Conservation (phyloP, 192 early-diverging fungal species). For the Umbelopsis vinacea region DNA sequence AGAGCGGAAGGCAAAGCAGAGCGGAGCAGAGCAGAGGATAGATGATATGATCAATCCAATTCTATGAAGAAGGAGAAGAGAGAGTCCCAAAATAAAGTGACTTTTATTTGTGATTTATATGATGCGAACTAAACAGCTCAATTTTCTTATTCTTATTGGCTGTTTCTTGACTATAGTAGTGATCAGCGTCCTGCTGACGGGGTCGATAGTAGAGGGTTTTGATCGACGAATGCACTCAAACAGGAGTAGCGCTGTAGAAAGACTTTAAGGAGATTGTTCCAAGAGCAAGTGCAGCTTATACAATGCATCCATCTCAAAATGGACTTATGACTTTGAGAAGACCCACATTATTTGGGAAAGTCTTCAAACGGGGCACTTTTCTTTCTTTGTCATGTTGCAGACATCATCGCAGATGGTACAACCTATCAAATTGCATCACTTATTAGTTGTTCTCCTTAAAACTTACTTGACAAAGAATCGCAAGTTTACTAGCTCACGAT, state of each 20-base stretch:
- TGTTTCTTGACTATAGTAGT: constrained; percentile 15
- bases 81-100: not conserved
- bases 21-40: not conserved
- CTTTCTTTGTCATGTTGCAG: constrained; percentile 20
- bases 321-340: constrained; percentile 12
- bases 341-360: not conserved
- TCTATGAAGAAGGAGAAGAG: constrained; percentile 17
- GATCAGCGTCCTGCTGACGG: constrained; percentile 20
- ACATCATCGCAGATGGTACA: not conserved
- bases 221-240: constrained; percentile 21
- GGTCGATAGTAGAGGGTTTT: constrained; percentile 20
- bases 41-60: not conserved
- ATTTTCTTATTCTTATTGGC: not conserved
- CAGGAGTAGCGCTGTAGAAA: constrained; percentile 10
- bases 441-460: not conserved
- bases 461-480: not conserved
- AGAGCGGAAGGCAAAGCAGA: not conserved
- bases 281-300: not conserved
- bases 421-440: constrained; percentile 16
- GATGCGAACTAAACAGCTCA: not conserved
- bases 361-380: constrained; percentile 18
- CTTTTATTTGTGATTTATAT: constrained; percentile 2
- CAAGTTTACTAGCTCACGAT: no score
- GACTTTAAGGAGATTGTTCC: constrained; percentile 15
- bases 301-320: constrained; percentile 7